phyloP scores from a whole-genome alignment of 805 yeast species.

The Wickerhamiella azyma region DNA sequence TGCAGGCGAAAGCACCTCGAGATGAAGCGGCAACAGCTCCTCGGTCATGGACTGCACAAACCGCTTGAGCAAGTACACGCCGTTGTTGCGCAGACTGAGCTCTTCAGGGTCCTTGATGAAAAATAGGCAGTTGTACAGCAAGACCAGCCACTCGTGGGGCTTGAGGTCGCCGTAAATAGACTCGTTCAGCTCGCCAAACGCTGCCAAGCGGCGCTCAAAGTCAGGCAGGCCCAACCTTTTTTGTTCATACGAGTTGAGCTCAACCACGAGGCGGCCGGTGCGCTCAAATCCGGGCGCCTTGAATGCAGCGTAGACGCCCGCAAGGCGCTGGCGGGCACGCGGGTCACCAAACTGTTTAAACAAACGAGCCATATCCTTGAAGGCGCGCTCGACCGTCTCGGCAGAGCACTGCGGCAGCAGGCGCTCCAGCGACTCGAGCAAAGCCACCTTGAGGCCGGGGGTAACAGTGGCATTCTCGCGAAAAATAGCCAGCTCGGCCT shows the following conservation, averaged over 20 bases:
- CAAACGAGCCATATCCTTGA: conserved; percentile 39
- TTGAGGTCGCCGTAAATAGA: conserved; percentile 31
- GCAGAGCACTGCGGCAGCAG: conserved; percentile 32
- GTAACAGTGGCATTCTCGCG: conserved; percentile 41
- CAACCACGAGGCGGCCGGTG: conserved; percentile 42
- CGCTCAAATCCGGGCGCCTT: conserved; percentile 32
- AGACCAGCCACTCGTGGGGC: conserved; percentile 62
- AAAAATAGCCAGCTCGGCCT: conserved; percentile 45
- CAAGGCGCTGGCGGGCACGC: conserved; percentile 47
- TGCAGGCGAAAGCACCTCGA: conserved; percentile 49
- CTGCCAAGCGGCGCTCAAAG: conserved; percentile 57
- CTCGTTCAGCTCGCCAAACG: conserved; percentile 55
- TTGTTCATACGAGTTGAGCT: conserved; percentile 54
- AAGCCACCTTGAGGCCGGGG: conserved; percentile 38
- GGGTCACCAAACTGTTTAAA: conserved; percentile 46
- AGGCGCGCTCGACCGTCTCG: conserved; percentile 23
- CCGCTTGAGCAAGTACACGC: conserved; percentile 47
- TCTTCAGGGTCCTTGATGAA: conserved; percentile 70
- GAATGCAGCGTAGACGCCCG: conserved; percentile 44
- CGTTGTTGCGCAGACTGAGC: conserved; percentile 64
- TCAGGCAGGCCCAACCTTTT: conserved; percentile 61
- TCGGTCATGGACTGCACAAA: conserved; percentile 30
- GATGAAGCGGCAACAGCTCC: conserved; percentile 43
- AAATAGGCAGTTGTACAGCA: conserved; percentile 52
- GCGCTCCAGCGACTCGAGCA: conserved; percentile 43